phyloP scores from a whole-genome alignment of 495 filamentous ascomycete species.

The Lophiostoma macrostomum region DNA sequence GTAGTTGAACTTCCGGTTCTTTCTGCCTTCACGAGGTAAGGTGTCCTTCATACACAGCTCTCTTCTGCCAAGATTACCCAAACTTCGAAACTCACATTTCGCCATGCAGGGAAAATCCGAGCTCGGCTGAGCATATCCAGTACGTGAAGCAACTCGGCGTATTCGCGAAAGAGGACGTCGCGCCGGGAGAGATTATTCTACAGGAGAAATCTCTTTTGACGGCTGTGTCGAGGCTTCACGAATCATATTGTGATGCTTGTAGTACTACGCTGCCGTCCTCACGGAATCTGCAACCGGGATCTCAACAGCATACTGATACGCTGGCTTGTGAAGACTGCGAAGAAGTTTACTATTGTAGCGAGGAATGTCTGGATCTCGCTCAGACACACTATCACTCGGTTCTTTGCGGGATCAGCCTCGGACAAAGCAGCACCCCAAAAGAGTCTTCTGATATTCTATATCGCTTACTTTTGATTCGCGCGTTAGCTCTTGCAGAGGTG shows the following conservation, averaged over 20 bases:
- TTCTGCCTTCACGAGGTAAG: slow-evolving; percentile 10
- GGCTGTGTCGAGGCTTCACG: slow-evolving; percentile 53
- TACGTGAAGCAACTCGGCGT: slow-evolving; percentile 28
- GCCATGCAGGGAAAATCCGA: background rate
- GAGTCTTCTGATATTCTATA: slow-evolving; percentile 77
- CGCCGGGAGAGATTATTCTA: slow-evolving; percentile 21
- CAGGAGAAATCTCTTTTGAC: slow-evolving; percentile 32
- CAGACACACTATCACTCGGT: slow-evolving; percentile 75
- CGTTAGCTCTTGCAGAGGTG: slow-evolving; percentile 82
- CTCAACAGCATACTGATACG: slow-evolving; percentile 15
- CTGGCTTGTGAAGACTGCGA: slow-evolving; percentile 69
- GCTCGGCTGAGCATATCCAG: background rate
- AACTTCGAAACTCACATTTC: background rate
- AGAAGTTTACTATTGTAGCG: slow-evolving; percentile 83
- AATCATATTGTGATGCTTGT: slow-evolving; percentile 81
- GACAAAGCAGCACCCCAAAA: slow-evolving; percentile 63
- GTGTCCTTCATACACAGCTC: background rate
- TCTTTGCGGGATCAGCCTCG: slow-evolving; percentile 79
- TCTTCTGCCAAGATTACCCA: too few relatives aligned
- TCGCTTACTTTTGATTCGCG: slow-evolving; percentile 51
- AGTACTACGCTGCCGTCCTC: slow-evolving; percentile 65
- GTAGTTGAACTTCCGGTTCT: slow-evolving; percentile 23
- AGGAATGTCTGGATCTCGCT: slow-evolving; percentile 68
- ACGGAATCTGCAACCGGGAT: slow-evolving; percentile 40
- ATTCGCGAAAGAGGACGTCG: slow-evolving; percentile 31